Evolutionary conservation across 768 basidiomycete genomes (phyloP).

Genomic region (Xanthoconium purpureum): DNA sequence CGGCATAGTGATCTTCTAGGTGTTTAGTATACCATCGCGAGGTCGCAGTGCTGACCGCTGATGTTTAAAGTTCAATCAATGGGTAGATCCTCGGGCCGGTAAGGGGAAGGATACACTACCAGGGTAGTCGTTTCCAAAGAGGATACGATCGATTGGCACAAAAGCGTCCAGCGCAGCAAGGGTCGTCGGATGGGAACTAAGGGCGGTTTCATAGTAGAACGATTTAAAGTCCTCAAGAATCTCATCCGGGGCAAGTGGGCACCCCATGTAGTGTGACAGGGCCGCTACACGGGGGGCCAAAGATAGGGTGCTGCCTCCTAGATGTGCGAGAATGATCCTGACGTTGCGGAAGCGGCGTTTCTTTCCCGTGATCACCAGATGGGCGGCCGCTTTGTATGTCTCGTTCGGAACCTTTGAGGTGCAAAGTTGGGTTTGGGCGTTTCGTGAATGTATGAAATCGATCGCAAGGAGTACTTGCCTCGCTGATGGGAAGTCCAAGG

Average conservation of each 20-base stretch:
- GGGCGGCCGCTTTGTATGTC: conserved; percentile 78
- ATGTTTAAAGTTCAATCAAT: background rate
- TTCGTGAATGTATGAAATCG: background rate
- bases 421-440: conserved; percentile 4
- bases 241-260: conserved; percentile 56
- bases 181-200: conserved; percentile 55
- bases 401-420: conserved; percentile 66
- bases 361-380: conserved; percentile 68
- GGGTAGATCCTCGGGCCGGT: background rate
- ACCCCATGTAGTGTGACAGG: conserved; percentile 69
- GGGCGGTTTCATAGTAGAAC: conserved; percentile 74
- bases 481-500: conserved; percentile 66
- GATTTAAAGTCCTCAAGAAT: conserved; percentile 65
- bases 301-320: conserved; percentile 66
- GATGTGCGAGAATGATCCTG: conserved; percentile 68
- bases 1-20: conserved; percentile 46
- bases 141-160: conserved; percentile 46
- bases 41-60: conserved; percentile 59
- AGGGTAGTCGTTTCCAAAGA: conserved; percentile 78
- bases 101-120: conserved; percentile 39
- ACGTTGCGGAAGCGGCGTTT: conserved; percentile 59
- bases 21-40: conserved; percentile 60
- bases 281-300: conserved; percentile 69
- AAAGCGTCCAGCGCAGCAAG: conserved; percentile 51
- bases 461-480: conserved; percentile 40